Evolutionary conservation across 164 flowering plant genomes (phyloP).

Genomic region (Tinospora cordifolia): DNA sequence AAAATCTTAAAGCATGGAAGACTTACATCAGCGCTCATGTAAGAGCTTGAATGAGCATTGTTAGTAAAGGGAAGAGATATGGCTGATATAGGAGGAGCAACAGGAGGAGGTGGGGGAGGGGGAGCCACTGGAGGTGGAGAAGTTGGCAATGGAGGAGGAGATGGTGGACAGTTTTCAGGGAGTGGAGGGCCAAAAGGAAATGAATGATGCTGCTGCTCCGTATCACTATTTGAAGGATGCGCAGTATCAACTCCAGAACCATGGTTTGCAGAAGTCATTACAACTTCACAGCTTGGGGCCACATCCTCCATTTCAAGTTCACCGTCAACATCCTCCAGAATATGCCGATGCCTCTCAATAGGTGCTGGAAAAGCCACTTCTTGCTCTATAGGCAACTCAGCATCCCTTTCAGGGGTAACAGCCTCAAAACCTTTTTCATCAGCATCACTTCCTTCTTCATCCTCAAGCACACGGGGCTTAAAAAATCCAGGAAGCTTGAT

Average conservation of each 20-base stretch:
- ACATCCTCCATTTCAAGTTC: slow-evolving; percentile 99
- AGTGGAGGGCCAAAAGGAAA: slow-evolving; percentile 42
- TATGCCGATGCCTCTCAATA: slow-evolving; percentile 55
- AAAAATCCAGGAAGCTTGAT: slow-evolving; percentile 79
- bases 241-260: slow-evolving; percentile 17
- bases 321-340: slow-evolving; percentile 94
- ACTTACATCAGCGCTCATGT: slow-evolving; percentile 27
- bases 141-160: slow-evolving; percentile 57
- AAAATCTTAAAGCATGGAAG: background rate
- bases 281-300: slow-evolving; percentile 61
- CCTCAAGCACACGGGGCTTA: slow-evolving; percentile 77
- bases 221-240: slow-evolving; percentile 19
- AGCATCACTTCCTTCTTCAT: slow-evolving; percentile 67
- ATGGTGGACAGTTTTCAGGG: slow-evolving; percentile 48
- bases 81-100: slow-evolving; percentile 20
- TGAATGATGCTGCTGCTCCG: slow-evolving; percentile 24
- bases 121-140: slow-evolving; percentile 38
- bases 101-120: slow-evolving; percentile 21
- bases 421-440: slow-evolving; percentile 82
- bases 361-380: slow-evolving; percentile 20
- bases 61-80: slow-evolving; percentile 22
- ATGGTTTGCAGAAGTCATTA: slow-evolving; percentile 22
- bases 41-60: slow-evolving; percentile 22
- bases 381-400: slow-evolving; percentile 30
- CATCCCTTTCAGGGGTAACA: slow-evolving; percentile 73